Evolutionary conservation across 1,139 yeast species (phyloP).

Genomic region (Saccharomyces hybrid): DNA sequence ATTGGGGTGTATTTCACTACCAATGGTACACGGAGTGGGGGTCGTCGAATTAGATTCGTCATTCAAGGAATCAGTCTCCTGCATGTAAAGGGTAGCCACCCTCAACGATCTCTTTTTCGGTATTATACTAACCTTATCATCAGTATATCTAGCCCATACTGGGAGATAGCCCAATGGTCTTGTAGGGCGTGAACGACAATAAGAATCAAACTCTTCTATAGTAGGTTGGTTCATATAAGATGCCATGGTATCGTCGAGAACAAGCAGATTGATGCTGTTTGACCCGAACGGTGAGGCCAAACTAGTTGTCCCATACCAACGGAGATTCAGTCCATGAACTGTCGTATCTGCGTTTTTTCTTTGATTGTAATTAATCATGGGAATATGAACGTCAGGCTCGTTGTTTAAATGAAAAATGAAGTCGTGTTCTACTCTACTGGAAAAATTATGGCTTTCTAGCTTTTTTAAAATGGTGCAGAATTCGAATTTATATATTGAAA

Average conservation of each 20-base stretch:
- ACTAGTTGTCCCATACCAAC: constrained; percentile 31
- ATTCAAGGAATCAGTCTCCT: constrained; percentile 12
- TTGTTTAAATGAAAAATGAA: constrained; percentile 16
- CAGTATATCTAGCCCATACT: constrained; percentile 29
- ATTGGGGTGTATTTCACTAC: background rate
- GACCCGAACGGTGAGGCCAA: constrained; percentile 30
- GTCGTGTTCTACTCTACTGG: constrained; percentile 18
- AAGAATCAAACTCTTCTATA: constrained; percentile 11
- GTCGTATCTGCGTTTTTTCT: constrained; percentile 25
- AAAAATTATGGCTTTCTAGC: constrained; percentile 8
- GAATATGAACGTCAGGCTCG: constrained; percentile 1
- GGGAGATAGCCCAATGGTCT: constrained; percentile 25
- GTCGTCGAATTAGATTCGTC: constrained; percentile 6
- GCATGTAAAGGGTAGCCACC: constrained; percentile 30
- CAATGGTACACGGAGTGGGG: background rate
- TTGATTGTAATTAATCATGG: constrained; percentile 20
- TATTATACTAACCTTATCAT: constrained; percentile 24
- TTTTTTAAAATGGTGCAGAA: constrained; percentile 20
- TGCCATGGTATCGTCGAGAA: constrained; percentile 31
- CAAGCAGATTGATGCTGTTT: constrained; percentile 23
- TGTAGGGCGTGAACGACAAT: constrained; percentile 7
- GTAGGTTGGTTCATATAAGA: constrained; percentile 22
- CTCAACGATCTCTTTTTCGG: constrained; percentile 30
- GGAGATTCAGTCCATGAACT: constrained; percentile 19
- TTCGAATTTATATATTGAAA: constrained; percentile 16